These are phyloP conservation scores for Xylaria bambusicola DNA, from an alignment of 495 filamentous ascomycete species.

Conservation along the genomic window DNA sequence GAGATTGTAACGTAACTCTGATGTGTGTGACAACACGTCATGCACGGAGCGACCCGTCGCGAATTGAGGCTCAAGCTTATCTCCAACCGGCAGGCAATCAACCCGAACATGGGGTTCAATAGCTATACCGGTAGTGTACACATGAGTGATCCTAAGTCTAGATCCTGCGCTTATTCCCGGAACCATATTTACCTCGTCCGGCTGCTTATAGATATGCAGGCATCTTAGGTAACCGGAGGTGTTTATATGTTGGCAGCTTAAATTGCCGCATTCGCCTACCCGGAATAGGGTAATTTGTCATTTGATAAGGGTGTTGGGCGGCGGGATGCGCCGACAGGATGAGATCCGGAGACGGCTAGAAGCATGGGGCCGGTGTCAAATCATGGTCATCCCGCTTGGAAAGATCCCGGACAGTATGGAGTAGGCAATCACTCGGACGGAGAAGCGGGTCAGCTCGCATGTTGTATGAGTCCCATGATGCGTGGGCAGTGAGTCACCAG, in stretches of 20 bases:
- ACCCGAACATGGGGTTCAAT: not conserved
- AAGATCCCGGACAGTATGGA: not conserved
- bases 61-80: not conserved
- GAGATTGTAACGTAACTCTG: not conserved
- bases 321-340: slow-evolving; percentile 4
- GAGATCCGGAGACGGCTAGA: not conserved
- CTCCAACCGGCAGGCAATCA: too few species aligned
- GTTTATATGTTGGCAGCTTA: too few species aligned
- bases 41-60: not conserved
- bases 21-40: not conserved
- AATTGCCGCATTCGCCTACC: too few species aligned
- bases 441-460: slow-evolving; percentile 6
- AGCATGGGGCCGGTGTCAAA: not conserved
- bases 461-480: not conserved
- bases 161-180: not conserved
- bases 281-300: too few species aligned
- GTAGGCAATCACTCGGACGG: not conserved
- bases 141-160: too few species aligned
- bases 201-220: not conserved
- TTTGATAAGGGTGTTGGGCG: not conserved
- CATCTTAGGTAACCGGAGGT: too few species aligned
- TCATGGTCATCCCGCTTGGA: not conserved
- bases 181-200: not conserved
- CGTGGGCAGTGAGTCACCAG: slow-evolving; percentile 3
- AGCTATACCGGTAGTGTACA: too few species aligned